Conservation (phyloP, 2,329 filamentous ascomycete genomes). For the Colletotrichum cuscutae region DNA sequence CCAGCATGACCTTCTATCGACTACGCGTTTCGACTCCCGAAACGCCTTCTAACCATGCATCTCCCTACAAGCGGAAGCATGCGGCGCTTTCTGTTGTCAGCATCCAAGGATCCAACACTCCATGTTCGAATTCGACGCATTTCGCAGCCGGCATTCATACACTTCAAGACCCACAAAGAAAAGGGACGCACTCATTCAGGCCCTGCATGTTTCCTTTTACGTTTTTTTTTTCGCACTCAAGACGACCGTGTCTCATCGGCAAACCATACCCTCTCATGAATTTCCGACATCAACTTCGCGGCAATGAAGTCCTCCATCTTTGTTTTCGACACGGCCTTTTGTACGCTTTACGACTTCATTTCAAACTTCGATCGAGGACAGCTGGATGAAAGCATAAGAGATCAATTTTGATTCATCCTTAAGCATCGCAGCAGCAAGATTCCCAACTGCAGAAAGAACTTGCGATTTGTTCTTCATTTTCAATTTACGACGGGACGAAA, state of each 20-base stretch:
- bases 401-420: conserved; percentile 2
- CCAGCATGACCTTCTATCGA: not conserved
- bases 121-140: not conserved
- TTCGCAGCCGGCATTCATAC: not conserved
- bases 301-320: not conserved
- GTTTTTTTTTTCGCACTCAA: not conserved
- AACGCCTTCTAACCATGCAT: not conserved
- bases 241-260: conserved; percentile 11
- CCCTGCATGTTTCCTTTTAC: not conserved
- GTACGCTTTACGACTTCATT: conserved; percentile 28
- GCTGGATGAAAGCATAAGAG: conserved; percentile 18
- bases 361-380: conserved; percentile 6
- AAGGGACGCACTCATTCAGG: not conserved
- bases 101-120: not conserved
- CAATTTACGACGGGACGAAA: conserved; percentile 26
- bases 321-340: conserved; percentile 24
- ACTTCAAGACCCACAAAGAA: not conserved
- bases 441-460: not conserved
- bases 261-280: conserved; percentile 3
- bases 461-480: not conserved
- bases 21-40: not conserved
- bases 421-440: conserved; percentile 6
- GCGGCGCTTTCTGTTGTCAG: not conserved
- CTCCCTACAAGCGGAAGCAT: not conserved
- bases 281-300: not conserved